These are phyloP conservation scores for Sporisorium exsertum DNA, from an alignment of 1,284 basidiomycete genomes.

Conservation along the genomic window DNA sequence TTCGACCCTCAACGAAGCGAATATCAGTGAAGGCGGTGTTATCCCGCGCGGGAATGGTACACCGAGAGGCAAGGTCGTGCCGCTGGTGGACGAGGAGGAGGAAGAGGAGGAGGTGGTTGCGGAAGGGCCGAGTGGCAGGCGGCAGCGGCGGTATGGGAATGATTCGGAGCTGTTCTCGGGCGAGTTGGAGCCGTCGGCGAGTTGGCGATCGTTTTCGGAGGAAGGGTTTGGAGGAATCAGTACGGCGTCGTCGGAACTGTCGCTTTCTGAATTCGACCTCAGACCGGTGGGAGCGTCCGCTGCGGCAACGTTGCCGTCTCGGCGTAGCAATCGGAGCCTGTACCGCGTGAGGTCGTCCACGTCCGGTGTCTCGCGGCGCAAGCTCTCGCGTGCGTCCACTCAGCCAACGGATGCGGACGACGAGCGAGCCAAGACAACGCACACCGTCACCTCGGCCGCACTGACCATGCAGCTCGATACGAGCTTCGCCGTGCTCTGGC, in stretches of 20 bases:
- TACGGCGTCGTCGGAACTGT: conserved; percentile 26
- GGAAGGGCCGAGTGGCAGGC: not conserved
- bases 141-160: not conserved
- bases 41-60: not conserved
- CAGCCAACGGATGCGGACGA: not conserved
- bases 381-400: no score
- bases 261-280: conserved; percentile 24
- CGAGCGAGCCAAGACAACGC: not conserved
- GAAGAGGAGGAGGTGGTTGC: conserved; percentile 24
- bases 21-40: not conserved
- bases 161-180: conserved; percentile 17
- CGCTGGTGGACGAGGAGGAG: not conserved
- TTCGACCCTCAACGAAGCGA: conserved; percentile 9
- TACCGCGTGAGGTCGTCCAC: conserved; percentile 15
- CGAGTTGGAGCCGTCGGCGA: conserved; percentile 18
- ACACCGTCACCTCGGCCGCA: conserved; percentile 13
- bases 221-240: conserved; percentile 37
- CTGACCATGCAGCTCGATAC: conserved; percentile 7
- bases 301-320: conserved; percentile 1
- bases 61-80: conserved; percentile 21
- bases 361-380: not conserved
- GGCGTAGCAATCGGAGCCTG: conserved; percentile 17
- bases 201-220: conserved; percentile 40
- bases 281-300: not conserved
- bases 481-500: conserved; percentile 33